Conservation (phyloP, 305 asterid species). For the Rubia tinctorum region DNA sequence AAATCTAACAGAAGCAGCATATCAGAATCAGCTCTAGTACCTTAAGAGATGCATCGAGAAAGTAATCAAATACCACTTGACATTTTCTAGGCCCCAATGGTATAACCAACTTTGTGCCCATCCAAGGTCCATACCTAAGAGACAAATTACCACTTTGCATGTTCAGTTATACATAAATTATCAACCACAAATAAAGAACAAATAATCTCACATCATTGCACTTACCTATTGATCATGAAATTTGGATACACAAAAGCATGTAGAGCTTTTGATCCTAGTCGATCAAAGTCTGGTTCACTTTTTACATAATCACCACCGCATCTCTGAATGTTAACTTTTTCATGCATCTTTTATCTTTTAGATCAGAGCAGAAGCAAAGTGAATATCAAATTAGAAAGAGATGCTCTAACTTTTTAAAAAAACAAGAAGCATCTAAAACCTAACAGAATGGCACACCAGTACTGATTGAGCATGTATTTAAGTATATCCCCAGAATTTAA, state of each 20-base stretch:
- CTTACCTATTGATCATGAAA: conserved; percentile 88
- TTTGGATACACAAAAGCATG: conserved; percentile 85
- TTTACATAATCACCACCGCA: conserved; percentile 44
- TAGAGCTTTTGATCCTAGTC: conserved; percentile 67
- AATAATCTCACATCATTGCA: conserved; percentile 3
- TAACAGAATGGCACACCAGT: neutral
- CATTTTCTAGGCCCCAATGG: conserved; percentile 80
- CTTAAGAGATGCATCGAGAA: conserved; percentile 64
- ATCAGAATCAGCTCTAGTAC: conserved; percentile 30
- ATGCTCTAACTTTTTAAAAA: neutral
- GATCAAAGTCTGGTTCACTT: conserved; percentile 37
- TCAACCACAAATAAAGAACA: neutral
- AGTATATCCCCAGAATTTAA: neutral
- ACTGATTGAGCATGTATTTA: neutral
- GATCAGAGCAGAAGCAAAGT: conserved; percentile 7
- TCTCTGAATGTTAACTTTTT: conserved; percentile 78
- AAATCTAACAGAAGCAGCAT: neutral
- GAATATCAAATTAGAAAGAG: neutral
- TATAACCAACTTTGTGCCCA: conserved; percentile 84
- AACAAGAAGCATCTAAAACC: neutral
- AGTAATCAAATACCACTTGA: conserved; percentile 83
- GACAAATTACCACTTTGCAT: neutral
- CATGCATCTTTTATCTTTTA: conserved; percentile 66
- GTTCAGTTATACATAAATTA: neutral
- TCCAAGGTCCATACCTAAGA: conserved; percentile 90